These are phyloP conservation scores for Eucalyptus coolabah DNA, from an alignment of 345 rosid genomes.

Conservation along the genomic window DNA sequence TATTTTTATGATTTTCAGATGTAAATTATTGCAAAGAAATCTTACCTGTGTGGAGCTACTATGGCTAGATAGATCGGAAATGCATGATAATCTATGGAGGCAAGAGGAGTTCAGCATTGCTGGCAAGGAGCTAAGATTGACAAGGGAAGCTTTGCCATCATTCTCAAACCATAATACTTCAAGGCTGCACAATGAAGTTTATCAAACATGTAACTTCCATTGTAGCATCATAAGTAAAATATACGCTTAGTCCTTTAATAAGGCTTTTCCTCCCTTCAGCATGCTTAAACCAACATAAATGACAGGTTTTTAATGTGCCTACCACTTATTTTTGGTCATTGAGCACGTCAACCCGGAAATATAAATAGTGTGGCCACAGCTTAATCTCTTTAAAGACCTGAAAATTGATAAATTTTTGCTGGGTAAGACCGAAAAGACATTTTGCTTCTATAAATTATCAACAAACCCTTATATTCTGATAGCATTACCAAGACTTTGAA, in stretches of 20 bases:
- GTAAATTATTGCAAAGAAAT: not conserved
- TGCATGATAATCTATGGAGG: conserved; percentile 44
- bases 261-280: not conserved
- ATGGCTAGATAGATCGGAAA: conserved; percentile 38
- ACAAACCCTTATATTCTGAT: not conserved
- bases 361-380: conserved; percentile 58
- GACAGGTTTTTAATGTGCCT: not conserved
- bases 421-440: not conserved
- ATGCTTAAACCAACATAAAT: not conserved
- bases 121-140: conserved; percentile 77
- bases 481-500: conserved; percentile 45
- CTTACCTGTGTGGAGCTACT: conserved; percentile 33
- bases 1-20: not conserved
- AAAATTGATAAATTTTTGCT: not conserved
- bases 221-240: not conserved
- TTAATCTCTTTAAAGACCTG: conserved; percentile 85
- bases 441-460: not conserved
- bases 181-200: conserved; percentile 29
- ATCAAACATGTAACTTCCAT: not conserved
- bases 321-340: conserved; percentile 35
- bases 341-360: conserved; percentile 79
- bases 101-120: conserved; percentile 82
- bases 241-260: not conserved
- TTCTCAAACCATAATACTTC: conserved; percentile 65
- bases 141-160: conserved; percentile 40